phyloP scores from a whole-genome alignment of 768 basidiomycete species.

The Leccinum imitatum region DNA sequence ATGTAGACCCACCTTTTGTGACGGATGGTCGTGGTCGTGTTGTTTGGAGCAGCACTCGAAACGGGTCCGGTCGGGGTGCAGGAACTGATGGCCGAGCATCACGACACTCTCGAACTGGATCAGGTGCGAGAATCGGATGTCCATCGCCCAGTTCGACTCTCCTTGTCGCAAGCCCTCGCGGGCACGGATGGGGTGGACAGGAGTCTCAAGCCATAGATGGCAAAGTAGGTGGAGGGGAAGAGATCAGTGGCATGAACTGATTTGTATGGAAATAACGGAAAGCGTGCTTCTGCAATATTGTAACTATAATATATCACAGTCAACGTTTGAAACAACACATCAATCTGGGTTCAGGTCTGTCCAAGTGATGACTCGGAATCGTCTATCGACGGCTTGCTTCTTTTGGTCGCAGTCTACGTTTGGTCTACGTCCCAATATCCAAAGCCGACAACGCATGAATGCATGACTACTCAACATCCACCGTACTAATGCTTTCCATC shows the following conservation, averaged over 20 bases:
- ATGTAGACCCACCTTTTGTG: constrained; percentile 41
- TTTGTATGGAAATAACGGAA: background rate
- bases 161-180: constrained; percentile 14
- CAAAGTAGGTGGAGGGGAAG: constrained; percentile 20
- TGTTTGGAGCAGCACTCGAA: constrained; percentile 41
- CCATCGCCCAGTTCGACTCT: constrained; percentile 15
- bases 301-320: constrained; percentile 4
- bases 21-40: constrained; percentile 67
- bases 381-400: too few species aligned
- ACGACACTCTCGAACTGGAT: constrained; percentile 23
- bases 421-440: too few species aligned
- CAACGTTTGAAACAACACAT: background rate
- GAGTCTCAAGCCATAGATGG: constrained; percentile 15
- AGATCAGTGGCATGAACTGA: constrained; percentile 14
- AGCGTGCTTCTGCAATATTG: constrained; percentile 12
- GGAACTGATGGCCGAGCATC: constrained; percentile 21
- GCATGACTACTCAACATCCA: too few species aligned
- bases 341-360: background rate
- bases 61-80: constrained; percentile 16
- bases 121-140: constrained; percentile 19
- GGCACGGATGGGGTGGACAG: constrained; percentile 22
- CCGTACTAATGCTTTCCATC: too few species aligned
- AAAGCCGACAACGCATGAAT: too few species aligned
- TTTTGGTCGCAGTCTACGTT: too few species aligned
- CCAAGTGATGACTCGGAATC: background rate